Evolutionary conservation across 257 asterid species (phyloP).

Genomic region (Anisodus acutangulus): DNA sequence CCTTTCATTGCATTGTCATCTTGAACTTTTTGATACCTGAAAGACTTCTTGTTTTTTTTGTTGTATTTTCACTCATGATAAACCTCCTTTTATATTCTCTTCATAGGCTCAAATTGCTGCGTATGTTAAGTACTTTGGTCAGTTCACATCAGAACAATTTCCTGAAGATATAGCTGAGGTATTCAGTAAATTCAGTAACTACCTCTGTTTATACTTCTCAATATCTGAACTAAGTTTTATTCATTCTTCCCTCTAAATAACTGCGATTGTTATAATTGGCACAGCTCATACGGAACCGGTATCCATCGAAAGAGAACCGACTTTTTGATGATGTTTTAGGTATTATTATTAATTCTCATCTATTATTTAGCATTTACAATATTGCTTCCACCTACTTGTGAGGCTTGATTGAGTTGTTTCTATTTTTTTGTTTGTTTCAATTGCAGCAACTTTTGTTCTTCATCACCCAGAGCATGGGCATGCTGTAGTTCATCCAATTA

Average conservation of each 20-base stretch:
- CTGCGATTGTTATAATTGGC: constrained; percentile 39
- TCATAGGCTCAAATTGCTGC: constrained; percentile 86
- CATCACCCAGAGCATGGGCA: constrained; percentile 99
- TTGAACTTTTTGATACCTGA: constrained; percentile 5
- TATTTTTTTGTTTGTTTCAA: constrained; percentile 22
- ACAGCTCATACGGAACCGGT: constrained; percentile 91
- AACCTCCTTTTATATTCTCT: neutral
- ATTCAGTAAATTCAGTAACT: constrained; percentile 34
- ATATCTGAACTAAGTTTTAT: neutral
- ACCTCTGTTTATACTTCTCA: neutral
- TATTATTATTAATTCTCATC: constrained; percentile 40
- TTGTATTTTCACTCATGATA: neutral
- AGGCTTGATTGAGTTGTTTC: constrained; percentile 10
- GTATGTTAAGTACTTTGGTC: constrained; percentile 92
- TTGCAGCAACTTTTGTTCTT: constrained; percentile 89
- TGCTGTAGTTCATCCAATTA: constrained; percentile 91
- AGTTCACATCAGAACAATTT: constrained; percentile 93
- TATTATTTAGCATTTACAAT: constrained; percentile 7
- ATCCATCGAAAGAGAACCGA: constrained; percentile 82
- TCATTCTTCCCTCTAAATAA: constrained; percentile 28
- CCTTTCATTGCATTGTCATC: constrained; percentile 17
- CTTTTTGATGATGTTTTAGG: constrained; percentile 97
- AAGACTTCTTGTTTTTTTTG: neutral
- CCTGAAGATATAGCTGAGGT: constrained; percentile 99
- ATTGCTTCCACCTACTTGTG: constrained; percentile 12